These are phyloP conservation scores for Coemansia sp. DNA, from an alignment of 192 early-diverging fungal genomes.

Conservation along the genomic window DNA sequence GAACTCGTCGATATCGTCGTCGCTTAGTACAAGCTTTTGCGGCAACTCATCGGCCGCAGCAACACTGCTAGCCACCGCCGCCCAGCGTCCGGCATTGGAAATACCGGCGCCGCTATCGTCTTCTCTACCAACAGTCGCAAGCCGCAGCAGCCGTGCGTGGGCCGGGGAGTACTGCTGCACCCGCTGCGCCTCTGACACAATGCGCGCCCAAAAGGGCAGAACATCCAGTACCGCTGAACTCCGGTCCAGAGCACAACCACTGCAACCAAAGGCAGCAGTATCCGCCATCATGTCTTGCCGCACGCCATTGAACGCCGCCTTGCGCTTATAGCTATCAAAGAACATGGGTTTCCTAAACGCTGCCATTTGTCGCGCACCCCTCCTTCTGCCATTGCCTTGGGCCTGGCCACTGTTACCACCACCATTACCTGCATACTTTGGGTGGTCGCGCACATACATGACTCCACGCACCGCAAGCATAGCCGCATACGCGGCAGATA, in stretches of 20 bases:
- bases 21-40: constrained; percentile 39
- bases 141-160: constrained; percentile 5
- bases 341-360: constrained; percentile 36
- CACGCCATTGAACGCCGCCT: constrained; percentile 7
- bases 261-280: not conserved
- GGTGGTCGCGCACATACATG: constrained; percentile 33
- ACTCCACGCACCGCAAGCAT: constrained; percentile 33
- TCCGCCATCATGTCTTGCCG: constrained; percentile 10
- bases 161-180: not conserved
- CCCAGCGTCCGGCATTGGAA: not conserved
- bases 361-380: constrained; percentile 12
- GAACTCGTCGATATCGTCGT: constrained; percentile 51
- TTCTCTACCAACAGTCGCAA: constrained; percentile 3
- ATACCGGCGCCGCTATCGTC: not conserved
- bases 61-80: not conserved
- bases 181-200: constrained; percentile 4
- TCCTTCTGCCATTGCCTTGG: not conserved
- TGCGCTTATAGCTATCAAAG: constrained; percentile 33
- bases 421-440: not conserved
- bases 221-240: constrained; percentile 11
- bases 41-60: not conserved
- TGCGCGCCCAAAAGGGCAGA: constrained; percentile 30
- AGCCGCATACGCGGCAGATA: constrained; percentile 20
- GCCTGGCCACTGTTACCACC: not conserved
- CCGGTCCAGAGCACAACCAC: not conserved